Evolutionary conservation across 768 basidiomycete species (phyloP).

Genomic region (Dioszegia crocea): DNA sequence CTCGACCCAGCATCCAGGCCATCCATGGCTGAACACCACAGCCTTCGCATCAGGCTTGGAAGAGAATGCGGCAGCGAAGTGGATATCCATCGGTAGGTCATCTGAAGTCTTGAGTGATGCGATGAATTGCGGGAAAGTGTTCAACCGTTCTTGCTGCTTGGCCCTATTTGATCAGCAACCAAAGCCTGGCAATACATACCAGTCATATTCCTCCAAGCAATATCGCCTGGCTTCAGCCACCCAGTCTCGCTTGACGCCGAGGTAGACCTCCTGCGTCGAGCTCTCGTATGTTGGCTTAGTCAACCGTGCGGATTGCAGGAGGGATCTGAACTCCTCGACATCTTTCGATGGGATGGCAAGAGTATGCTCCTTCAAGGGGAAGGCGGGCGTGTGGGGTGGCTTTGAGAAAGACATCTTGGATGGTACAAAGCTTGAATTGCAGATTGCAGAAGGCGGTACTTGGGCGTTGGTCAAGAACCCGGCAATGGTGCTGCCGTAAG

Average conservation of each 20-base stretch:
- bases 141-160: slow-evolving; percentile 23
- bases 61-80: slow-evolving; percentile 27
- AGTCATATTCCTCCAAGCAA: slow-evolving; percentile 30
- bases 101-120: slow-evolving; percentile 13
- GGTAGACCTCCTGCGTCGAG: slow-evolving; percentile 13
- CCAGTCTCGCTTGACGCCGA: slow-evolving; percentile 29
- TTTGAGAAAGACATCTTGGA: slow-evolving; percentile 9
- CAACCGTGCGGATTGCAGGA: slow-evolving; percentile 17
- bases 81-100: slow-evolving; percentile 19
- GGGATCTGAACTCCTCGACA: slow-evolving; percentile 24
- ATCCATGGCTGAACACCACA: slow-evolving; percentile 30
- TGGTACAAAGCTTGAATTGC: neutral
- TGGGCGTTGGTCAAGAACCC: too few relatives aligned
- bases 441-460: too few relatives aligned
- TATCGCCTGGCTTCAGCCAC: slow-evolving; percentile 18
- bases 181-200: slow-evolving; percentile 18
- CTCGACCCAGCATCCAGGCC: slow-evolving; percentile 28
- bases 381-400: slow-evolving; percentile 21
- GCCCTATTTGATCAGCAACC: slow-evolving; percentile 14
- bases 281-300: slow-evolving; percentile 30
- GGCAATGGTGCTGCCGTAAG: too few relatives aligned
- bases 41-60: slow-evolving; percentile 22
- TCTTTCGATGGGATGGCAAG: slow-evolving; percentile 19
- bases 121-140: slow-evolving; percentile 22
- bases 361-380: slow-evolving; percentile 26